Evolutionary conservation across 2,329 filamentous ascomycete species (phyloP), one percentile per base, ranked within the genome.

Genomic region (Acarospora socialis): DNA sequence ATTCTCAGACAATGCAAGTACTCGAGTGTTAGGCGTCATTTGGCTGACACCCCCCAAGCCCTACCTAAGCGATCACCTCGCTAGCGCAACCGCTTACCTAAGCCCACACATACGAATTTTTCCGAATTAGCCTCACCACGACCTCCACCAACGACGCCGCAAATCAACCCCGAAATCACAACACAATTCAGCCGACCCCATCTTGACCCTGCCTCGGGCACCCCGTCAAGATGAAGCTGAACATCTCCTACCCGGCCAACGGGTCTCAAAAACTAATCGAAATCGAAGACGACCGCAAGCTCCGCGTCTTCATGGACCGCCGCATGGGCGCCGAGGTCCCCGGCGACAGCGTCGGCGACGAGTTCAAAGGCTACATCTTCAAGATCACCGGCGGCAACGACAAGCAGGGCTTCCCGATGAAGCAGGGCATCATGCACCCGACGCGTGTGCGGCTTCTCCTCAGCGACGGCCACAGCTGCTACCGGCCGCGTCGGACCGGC

Each of bases 361-460:
- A 98, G 70, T 98, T 92, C 81, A 94, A 94, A 76, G 90, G 90
- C 66, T 98, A 98, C 74, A 78, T 98, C 71, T 84, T 98, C 79
- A 80, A 77, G 63, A 95, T 98, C 72, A 98, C 90, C 56, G 92
- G 90, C 59, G 90, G 92, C 61, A 98, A 98, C 81, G 90, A 98
- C 81, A 98, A 98, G 83, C 92, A 98, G 75, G 90, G 90, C 72
- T 98, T 98, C 77, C 90, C 90, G 54, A 98, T 98, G 90, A 98
- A 98, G 84, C 92, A 98, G 79, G 90, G 90, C 74, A 81, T 92
- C 63, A 87, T 98, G 75, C 81, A 92, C 66, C 86, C 90, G 55
- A 90, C 82, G 63, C 90, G 90, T 90, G 90, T 94, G 68, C 80
- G 82, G 52, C 84, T 98, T 51, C 81, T 98, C 56, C 83, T 98